Evolutionary conservation across 2,329 filamentous ascomycete genomes (phyloP).

Genomic region (Colletotrichum cordylinicola): DNA sequence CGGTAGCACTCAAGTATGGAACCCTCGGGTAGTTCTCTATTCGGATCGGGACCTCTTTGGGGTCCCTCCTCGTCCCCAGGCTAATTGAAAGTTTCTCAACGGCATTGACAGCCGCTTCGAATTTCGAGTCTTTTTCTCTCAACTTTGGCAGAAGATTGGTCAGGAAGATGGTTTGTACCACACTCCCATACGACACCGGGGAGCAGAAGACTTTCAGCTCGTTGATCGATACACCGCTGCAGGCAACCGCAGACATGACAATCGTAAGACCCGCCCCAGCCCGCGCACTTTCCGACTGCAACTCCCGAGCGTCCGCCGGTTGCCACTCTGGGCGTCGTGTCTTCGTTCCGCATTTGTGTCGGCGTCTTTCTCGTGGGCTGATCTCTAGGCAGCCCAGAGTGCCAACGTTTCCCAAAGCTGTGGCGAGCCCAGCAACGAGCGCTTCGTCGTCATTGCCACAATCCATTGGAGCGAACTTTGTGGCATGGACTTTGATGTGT

Average conservation of each 20-base stretch:
- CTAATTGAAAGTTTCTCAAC: neutral
- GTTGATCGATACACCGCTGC: neutral
- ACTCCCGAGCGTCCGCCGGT: neutral
- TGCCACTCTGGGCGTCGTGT: neutral
- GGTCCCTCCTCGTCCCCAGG: neutral
- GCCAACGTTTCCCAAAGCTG: neutral
- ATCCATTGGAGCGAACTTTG: neutral
- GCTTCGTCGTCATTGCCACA: neutral
- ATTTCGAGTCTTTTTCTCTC: neutral
- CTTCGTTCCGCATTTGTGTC: neutral
- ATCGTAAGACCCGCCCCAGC: neutral
- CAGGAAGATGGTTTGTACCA: neutral
- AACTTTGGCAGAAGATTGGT: neutral
- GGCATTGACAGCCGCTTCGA: neutral
- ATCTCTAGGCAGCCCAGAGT: neutral
- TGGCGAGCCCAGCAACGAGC: neutral
- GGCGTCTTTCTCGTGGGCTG: neutral
- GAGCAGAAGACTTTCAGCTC: neutral
- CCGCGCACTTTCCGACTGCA: neutral
- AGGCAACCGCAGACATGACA: neutral
- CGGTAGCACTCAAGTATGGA: neutral
- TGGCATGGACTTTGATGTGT: neutral
- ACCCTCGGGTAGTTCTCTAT: accelerated
- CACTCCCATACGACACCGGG: neutral
- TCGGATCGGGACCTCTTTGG: neutral